These are phyloP conservation scores for Solanum peruvianum DNA, from an alignment of 257 asterid genomes.

Conservation along the genomic window DNA sequence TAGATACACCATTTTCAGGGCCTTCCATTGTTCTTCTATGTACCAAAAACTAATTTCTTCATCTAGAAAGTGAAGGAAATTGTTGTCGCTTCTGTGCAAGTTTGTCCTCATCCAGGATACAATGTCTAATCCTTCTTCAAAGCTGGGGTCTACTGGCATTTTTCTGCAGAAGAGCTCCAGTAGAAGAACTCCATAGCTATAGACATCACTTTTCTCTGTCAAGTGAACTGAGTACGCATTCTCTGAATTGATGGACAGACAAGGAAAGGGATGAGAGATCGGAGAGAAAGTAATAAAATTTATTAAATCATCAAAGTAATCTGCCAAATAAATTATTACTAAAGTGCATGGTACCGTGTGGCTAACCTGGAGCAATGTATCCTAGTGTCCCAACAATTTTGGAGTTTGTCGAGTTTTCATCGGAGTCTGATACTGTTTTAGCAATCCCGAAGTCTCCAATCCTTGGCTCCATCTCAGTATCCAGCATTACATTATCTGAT, in stretches of 20 bases:
- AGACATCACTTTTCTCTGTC: conserved; percentile 34
- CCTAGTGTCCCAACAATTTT: conserved; percentile 36
- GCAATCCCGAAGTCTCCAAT: conserved; percentile 45
- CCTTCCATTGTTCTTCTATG: conserved; percentile 28
- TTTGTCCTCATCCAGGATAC: conserved; percentile 25
- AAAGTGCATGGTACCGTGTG: background rate
- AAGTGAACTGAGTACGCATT: conserved; percentile 30
- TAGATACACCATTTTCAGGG: conserved; percentile 20
- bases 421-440: conserved; percentile 17
- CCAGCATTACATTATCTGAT: conserved; percentile 38
- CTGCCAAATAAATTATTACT: background rate
- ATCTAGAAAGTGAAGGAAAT: conserved; percentile 19
- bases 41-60: conserved; percentile 35
- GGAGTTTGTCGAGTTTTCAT: conserved; percentile 22
- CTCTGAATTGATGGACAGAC: conserved; percentile 12
- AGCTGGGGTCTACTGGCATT: conserved; percentile 37
- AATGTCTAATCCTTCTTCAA: conserved; percentile 36
- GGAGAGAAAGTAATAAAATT: background rate
- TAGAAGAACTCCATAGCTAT: conserved; percentile 32
- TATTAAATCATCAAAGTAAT: background rate
- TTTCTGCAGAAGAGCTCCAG: conserved; percentile 39
- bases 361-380: conserved; percentile 41
- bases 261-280: background rate
- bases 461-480: conserved; percentile 31
- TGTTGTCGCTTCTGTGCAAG: background rate